phyloP scores from a whole-genome alignment of 495 filamentous ascomycete genomes.

The Neurospora discreta region DNA sequence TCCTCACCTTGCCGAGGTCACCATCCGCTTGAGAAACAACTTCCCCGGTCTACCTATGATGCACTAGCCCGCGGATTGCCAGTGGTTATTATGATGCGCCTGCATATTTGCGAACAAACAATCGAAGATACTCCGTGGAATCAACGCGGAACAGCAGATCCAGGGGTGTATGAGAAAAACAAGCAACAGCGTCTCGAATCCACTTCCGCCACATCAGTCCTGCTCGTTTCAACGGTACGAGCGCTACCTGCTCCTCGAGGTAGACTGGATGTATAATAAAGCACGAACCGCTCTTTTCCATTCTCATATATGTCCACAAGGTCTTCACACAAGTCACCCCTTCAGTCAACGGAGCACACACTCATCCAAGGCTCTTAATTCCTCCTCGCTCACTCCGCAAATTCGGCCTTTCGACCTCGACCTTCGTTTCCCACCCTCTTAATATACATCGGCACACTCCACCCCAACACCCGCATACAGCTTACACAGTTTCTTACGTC shows the following conservation, averaged over 20 bases:
- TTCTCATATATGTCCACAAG: not conserved
- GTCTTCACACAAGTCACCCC: not conserved
- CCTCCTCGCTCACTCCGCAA: not conserved
- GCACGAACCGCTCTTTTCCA: not conserved
- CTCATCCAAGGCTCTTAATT: not conserved
- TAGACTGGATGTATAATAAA: slow-evolving; percentile 9
- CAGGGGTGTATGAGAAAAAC: not conserved
- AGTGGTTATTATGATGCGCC: slow-evolving; percentile 26
- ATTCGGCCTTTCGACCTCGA: not conserved
- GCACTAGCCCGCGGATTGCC: slow-evolving; percentile 31
- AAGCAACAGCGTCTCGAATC: slow-evolving; percentile 23
- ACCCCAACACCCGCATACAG: not conserved
- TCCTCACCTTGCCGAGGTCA: not conserved
- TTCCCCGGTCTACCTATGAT: slow-evolving; percentile 21
- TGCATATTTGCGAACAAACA: slow-evolving; percentile 36
- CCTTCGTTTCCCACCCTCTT: not conserved
- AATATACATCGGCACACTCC: not conserved
- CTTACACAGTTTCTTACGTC: not conserved
- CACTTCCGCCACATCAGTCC: slow-evolving; percentile 34
- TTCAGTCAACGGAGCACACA: not conserved
- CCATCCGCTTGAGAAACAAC: not conserved
- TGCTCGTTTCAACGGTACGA: slow-evolving; percentile 12
- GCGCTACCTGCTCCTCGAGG: slow-evolving; percentile 10
- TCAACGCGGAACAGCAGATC: not conserved
- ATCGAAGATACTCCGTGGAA: not conserved